phyloP scores from a whole-genome alignment of 1,284 basidiomycete genomes.

The Laetiporus sulphureus region DNA sequence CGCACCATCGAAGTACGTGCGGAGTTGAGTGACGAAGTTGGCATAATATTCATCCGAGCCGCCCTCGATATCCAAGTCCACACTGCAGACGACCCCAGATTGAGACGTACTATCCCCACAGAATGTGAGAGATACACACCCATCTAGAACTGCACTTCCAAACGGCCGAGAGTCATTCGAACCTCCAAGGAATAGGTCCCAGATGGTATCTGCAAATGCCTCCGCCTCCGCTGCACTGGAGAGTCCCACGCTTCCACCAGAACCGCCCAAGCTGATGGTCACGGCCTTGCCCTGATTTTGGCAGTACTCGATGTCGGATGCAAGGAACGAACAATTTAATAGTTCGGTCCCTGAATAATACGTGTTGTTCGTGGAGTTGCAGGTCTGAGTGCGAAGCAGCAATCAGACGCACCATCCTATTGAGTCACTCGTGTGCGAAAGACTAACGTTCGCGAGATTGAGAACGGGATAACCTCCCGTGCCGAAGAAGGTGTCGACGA shows the following conservation, averaged over 20 bases:
- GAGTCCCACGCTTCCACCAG: slow-evolving; percentile 41
- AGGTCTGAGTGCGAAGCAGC: slow-evolving; percentile 33
- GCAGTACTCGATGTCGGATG: slow-evolving; percentile 49
- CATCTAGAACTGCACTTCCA: slow-evolving; percentile 56
- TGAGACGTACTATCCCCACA: no score
- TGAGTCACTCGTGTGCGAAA: not conserved
- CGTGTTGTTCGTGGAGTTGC: slow-evolving; percentile 46
- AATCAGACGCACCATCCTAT: not conserved
- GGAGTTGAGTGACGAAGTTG: slow-evolving; percentile 53
- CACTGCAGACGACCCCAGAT: slow-evolving; percentile 27
- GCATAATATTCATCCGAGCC: slow-evolving; percentile 49
- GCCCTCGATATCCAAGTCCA: slow-evolving; percentile 63
- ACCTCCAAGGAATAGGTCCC: slow-evolving; percentile 59
- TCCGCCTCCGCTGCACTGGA: slow-evolving; percentile 43
- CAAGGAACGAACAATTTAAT: slow-evolving; percentile 46
- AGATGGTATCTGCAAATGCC: slow-evolving; percentile 52
- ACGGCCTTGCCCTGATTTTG: slow-evolving; percentile 59
- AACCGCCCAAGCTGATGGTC: slow-evolving; percentile 33
- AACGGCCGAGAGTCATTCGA: slow-evolving; percentile 53
- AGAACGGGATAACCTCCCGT: slow-evolving; percentile 49
- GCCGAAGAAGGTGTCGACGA: slow-evolving; percentile 55
- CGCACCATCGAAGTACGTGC: slow-evolving; percentile 40
- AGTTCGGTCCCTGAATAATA: slow-evolving; percentile 54
- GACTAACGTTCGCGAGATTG: slow-evolving; percentile 53
- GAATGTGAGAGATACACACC: no score